Percentiles rank a stretch among this genome's conserved stretches.
phyloP scores from a whole-genome alignment of 352 stramenopile genomes.

The Pythium dissimile region DNA sequence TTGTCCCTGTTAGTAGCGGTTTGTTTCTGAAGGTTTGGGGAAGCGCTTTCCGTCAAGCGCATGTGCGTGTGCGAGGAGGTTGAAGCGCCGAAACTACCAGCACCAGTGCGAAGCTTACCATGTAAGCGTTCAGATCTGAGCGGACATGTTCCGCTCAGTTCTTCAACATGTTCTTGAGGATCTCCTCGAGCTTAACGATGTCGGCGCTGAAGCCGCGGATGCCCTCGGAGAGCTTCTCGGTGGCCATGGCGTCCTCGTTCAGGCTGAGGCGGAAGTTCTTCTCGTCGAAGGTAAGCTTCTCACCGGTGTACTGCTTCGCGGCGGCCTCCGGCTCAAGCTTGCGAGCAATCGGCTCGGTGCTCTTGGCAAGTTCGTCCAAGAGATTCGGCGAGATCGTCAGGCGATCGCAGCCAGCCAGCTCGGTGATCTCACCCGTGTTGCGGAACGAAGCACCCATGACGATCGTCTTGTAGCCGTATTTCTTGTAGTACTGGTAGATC shows the following conservation, averaged over 20 bases:
- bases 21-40: slow-evolving; percentile 15
- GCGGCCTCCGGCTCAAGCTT: slow-evolving; percentile 85
- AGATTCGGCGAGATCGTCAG: slow-evolving; percentile 97
- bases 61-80: not conserved
- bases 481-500: slow-evolving; percentile 99
- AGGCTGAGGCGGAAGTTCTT: slow-evolving; percentile 97
- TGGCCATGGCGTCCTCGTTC: slow-evolving; percentile 97
- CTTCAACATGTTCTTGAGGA: slow-evolving; percentile 95
- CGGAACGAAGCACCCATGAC: slow-evolving; percentile 96
- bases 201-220: slow-evolving; percentile 97
- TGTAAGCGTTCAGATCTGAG: no score
- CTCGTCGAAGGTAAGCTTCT: slow-evolving; percentile 89
- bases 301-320: slow-evolving; percentile 60
- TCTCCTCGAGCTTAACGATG: slow-evolving; percentile 98
- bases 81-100: not conserved
- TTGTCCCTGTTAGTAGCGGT: slow-evolving; percentile 2
- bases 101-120: no score
- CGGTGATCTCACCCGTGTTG: slow-evolving; percentile 96
- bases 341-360: slow-evolving; percentile 54
- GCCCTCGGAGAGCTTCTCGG: slow-evolving; percentile 96
- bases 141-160: slow-evolving; percentile 38
- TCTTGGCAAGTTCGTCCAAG: slow-evolving; percentile 91
- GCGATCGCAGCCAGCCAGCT: slow-evolving; percentile 95
- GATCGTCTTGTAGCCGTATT: slow-evolving; percentile 94
- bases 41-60: not conserved